These are phyloP conservation scores for Rheum nobile DNA, from an alignment of 148 eudicot species.

Conservation along the genomic window DNA sequence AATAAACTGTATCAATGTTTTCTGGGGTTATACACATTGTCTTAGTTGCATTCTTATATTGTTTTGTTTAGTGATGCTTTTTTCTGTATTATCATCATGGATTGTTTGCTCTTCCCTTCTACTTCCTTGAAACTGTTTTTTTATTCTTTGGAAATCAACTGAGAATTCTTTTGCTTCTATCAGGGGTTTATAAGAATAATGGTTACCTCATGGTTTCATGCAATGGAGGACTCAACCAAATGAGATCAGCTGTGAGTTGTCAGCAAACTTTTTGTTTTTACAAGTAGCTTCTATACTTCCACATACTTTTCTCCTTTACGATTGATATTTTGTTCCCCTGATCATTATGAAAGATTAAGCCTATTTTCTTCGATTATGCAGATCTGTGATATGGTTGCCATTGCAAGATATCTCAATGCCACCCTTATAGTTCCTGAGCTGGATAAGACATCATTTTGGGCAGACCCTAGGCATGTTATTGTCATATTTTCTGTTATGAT, in stretches of 20 bases:
- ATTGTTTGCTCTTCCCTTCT: neutral
- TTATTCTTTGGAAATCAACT: neutral
- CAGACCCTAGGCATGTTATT: slow-evolving; percentile 86
- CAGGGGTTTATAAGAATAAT: slow-evolving; percentile 94
- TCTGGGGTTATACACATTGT: neutral
- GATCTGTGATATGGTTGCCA: slow-evolving; percentile 99
- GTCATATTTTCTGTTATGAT: slow-evolving; percentile 20
- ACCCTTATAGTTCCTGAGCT: slow-evolving; percentile 90
- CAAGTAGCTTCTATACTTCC: neutral
- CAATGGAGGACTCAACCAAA: slow-evolving; percentile 99
- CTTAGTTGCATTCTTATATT: neutral
- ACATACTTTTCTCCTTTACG: neutral
- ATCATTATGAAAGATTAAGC: neutral
- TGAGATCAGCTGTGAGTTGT: slow-evolving; percentile 89
- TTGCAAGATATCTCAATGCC: slow-evolving; percentile 95
- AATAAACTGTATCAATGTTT: neutral
- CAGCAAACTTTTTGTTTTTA: neutral
- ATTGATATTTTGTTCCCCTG: neutral
- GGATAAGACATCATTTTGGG: slow-evolving; percentile 94
- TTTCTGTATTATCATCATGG: neutral
- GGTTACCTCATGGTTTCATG: slow-evolving; percentile 98
- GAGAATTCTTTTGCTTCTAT: neutral
- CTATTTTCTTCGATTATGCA: slow-evolving; percentile 18
- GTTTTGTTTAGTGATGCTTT: neutral
- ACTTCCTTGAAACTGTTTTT: neutral